Base-by-base conservation (phyloP, 139 green algal species). In the Spirogloea muscicola region DNA sequence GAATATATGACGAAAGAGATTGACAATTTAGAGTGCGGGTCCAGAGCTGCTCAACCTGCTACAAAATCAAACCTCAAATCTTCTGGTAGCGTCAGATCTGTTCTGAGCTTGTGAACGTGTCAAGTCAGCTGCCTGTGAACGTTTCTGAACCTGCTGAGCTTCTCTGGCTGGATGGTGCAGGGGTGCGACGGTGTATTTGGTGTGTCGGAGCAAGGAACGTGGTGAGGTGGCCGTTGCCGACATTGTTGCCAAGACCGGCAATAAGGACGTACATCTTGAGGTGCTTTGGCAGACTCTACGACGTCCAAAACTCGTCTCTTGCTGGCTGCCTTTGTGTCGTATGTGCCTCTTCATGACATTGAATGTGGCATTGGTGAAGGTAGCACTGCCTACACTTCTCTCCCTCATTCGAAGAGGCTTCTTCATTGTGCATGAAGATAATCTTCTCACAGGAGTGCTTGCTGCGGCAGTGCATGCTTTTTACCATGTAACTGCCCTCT, bases 141-240 rank as follows among this genome's bases (percentile, higher is more conserved):
- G n/a, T n/a, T n/a, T n/a, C n/a, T n/a, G n/a, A n/a, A n/a, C n/a
- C n/a, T n/a, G n/a, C n/a, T n/a, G n/a, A n/a, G n/a, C n/a, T n/a
- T n/a, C n/a, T n/a, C n/a, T n/a, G n/a, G 44, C 44, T 27, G 16
- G 21, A 46, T 51, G 7, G 10, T 38, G 27, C 57, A 78, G 58
- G 52, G 49, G 49, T 6, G 70, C 70, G 0, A 72, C 61, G 0
- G 70, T 84, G 48, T 39, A 76, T 55, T 43, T 80, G 10, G 38
- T 84, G 40, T 84, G 79, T 49, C 71, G 79, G 0, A 72, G 43
- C 71, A 39, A 74, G 43, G 62, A 58, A 29, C 39, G 52, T 2
- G 79, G 79, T 16, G 64, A 60, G 37, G 29, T 21, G 3, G 79
- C 79, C 46, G 7, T 75, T 60, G 58, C 31, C 33, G 55, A 64